A percentile compares a stretch with the other conserved stretches of the same genome.
phyloP scores from a whole-genome alignment of 441 rosid species.

The Aquilaria agallochum region DNA sequence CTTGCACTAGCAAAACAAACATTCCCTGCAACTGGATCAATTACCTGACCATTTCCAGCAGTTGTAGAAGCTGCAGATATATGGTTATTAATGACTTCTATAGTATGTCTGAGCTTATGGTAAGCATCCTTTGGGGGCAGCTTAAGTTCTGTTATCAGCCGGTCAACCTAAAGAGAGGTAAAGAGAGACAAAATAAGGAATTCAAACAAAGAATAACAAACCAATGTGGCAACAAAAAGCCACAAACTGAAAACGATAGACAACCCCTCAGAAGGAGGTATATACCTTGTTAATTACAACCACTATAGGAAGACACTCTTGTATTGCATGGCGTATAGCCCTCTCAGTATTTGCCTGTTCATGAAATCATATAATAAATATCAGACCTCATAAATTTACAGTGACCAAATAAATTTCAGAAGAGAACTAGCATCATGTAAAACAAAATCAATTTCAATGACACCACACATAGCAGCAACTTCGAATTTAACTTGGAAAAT shows the following conservation, averaged over 20 bases:
- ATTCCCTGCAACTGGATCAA: slow-evolving; percentile 94
- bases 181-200: slow-evolving; percentile 11
- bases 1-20: slow-evolving; percentile 95
- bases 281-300: slow-evolving; percentile 94
- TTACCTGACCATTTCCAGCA: slow-evolving; percentile 75
- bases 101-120: slow-evolving; percentile 89
- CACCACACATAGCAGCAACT: not conserved
- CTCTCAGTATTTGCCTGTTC: slow-evolving; percentile 91
- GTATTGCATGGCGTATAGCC: slow-evolving; percentile 96
- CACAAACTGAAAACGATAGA: not conserved
- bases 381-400: slow-evolving; percentile 8
- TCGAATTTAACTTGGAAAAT: not conserved
- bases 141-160: slow-evolving; percentile 91
- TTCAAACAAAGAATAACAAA: slow-evolving; percentile 1
- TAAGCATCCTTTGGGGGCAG: slow-evolving; percentile 97
- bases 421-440: slow-evolving; percentile 4
- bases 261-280: slow-evolving; percentile 6
- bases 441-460: slow-evolving; percentile 9
- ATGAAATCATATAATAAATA: slow-evolving; percentile 10
- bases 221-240: not conserved
- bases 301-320: slow-evolving; percentile 85
- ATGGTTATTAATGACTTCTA: slow-evolving; percentile 91
- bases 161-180: slow-evolving; percentile 64
- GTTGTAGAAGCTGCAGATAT: slow-evolving; percentile 81
- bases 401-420: slow-evolving; percentile 3